Percentiles rank a stretch among this genome's conserved stretches.
Evolutionary conservation across 345 rosid genomes (phyloP).

Genomic region (Brassica cretica): DNA sequence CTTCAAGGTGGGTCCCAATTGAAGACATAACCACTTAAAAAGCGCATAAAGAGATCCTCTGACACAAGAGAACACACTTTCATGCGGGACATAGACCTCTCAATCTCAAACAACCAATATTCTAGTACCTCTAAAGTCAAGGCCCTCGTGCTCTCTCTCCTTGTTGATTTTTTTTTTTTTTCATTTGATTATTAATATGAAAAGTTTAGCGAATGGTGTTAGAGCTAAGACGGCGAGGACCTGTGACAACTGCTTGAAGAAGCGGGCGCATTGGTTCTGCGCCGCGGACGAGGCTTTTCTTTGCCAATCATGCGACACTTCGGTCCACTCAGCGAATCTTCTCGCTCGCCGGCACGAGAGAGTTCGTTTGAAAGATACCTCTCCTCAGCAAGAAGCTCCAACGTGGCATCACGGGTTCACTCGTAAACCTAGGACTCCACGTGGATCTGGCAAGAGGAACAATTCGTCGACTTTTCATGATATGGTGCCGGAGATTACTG

Average conservation of each 20-base stretch:
- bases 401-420: slow-evolving; percentile 85
- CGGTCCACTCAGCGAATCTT: slow-evolving; percentile 85
- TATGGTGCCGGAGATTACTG: slow-evolving; percentile 73
- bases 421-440: slow-evolving; percentile 80
- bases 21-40: slow-evolving; percentile 44
- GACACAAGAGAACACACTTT: slow-evolving; percentile 33
- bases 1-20: slow-evolving; percentile 35
- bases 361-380: slow-evolving; percentile 60
- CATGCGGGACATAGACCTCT: slow-evolving; percentile 39
- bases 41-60: slow-evolving; percentile 27
- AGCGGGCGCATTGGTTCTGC: slow-evolving; percentile 88
- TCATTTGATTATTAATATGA: slow-evolving; percentile 26
- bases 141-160: slow-evolving; percentile 15
- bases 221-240: slow-evolving; percentile 87
- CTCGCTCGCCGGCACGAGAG: slow-evolving; percentile 84
- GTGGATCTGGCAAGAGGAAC: slow-evolving; percentile 45
- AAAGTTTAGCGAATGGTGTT: slow-evolving; percentile 58
- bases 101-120: slow-evolving; percentile 11
- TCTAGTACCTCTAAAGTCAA: slow-evolving; percentile 1
- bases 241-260: slow-evolving; percentile 77
- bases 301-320: slow-evolving; percentile 80
- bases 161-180: slow-evolving; percentile 1
- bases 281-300: slow-evolving; percentile 97
- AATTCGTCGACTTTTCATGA: slow-evolving; percentile 34
- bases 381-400: slow-evolving; percentile 35